phyloP scores from a whole-genome alignment of 179 eudicot genomes.

The Pouteria campechiana region DNA sequence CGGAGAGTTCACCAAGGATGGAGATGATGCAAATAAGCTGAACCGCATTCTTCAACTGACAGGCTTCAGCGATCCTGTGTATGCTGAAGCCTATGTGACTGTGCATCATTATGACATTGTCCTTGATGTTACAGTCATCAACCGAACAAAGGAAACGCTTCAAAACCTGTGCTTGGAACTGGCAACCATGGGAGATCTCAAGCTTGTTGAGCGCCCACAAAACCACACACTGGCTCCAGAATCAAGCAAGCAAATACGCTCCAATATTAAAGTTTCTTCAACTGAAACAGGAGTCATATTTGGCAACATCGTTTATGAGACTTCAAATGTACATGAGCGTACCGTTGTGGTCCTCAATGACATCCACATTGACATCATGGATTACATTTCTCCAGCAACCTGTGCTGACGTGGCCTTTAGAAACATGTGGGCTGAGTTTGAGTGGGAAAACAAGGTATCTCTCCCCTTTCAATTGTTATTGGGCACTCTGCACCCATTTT shows the following conservation, averaged over 20 bases:
- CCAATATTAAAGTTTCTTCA: conserved; percentile 89
- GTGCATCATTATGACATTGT: conserved; percentile 81
- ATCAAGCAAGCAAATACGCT: conserved; percentile 90
- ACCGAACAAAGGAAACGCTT: conserved; percentile 85
- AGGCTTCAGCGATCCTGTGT: conserved; percentile 95
- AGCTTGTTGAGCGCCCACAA: conserved; percentile 96
- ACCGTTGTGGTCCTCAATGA: conserved; percentile 89
- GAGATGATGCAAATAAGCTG: conserved; percentile 74
- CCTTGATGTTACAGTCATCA: conserved; percentile 72
- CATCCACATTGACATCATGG: conserved; percentile 97
- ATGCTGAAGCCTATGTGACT: conserved; percentile 81
- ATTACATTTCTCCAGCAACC: conserved; percentile 85
- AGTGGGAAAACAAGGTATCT: conserved; percentile 98
- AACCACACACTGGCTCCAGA: conserved; percentile 93
- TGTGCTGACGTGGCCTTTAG: conserved; percentile 92
- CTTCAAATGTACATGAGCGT: conserved; percentile 88
- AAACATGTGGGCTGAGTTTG: conserved; percentile 98
- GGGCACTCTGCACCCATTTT: too few species aligned
- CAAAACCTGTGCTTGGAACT: conserved; percentile 92
- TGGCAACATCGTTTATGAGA: conserved; percentile 90
- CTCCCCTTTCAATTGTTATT: not conserved
- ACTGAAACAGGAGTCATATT: conserved; percentile 94
- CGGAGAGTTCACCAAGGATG: conserved; percentile 68
- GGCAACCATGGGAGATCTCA: conserved; percentile 98
- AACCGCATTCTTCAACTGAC: conserved; percentile 97